phyloP scores from a whole-genome alignment of 495 filamentous ascomycete species.

The Staphylotrichum longicolle region DNA sequence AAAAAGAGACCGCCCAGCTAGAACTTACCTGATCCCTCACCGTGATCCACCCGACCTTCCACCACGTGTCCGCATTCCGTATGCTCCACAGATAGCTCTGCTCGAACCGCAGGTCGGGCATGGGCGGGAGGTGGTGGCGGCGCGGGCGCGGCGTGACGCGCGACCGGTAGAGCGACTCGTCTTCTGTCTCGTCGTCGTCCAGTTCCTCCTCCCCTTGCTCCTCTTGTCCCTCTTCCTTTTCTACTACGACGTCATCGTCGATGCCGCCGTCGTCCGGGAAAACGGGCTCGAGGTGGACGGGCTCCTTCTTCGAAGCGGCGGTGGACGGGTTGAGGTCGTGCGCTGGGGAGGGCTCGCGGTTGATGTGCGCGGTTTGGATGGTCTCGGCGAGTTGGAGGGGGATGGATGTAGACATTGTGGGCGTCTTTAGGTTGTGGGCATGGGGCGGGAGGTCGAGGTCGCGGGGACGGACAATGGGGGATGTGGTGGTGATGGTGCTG shows the following conservation, averaged over 20 bases:
- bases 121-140: conserved; percentile 65
- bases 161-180: conserved; percentile 55
- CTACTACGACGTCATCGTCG: conserved; percentile 2
- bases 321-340: conserved; percentile 84
- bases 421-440: neutral
- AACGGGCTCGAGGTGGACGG: conserved; percentile 38
- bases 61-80: conserved; percentile 69
- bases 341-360: conserved; percentile 59
- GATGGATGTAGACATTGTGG: conserved; percentile 41
- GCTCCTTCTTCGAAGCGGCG: conserved; percentile 57
- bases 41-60: conserved; percentile 78
- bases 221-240: neutral
- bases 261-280: conserved; percentile 27
- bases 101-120: conserved; percentile 94
- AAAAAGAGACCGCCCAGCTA: neutral
- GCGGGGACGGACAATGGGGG: neutral
- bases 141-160: conserved; percentile 54
- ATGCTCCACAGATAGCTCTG: conserved; percentile 93
- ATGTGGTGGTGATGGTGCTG: too few relatives aligned
- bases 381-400: conserved; percentile 67
- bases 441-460: neutral
- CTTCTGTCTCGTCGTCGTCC: conserved; percentile 26
- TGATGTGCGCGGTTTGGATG: conserved; percentile 76
- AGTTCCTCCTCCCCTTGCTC: conserved; percentile 2
- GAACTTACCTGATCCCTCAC: conserved; percentile 73